phyloP scores from a whole-genome alignment of 805 yeast species.

The Sugiyamaella marilandica region DNA sequence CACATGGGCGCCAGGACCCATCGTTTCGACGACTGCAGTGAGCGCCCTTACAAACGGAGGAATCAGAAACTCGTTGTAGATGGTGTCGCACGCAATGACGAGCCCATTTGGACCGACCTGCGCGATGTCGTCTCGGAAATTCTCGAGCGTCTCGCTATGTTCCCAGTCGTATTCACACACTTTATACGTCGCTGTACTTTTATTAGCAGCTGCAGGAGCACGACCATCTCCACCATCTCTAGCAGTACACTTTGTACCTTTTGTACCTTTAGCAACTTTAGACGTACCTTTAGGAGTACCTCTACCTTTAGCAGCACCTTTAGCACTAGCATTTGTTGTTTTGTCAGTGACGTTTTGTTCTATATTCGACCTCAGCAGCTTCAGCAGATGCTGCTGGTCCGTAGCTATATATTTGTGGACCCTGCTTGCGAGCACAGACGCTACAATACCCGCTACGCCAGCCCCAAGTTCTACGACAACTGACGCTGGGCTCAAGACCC shows the following conservation, averaged over 20 bases:
- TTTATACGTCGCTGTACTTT: conserved; percentile 27
- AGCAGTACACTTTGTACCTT: conserved; percentile 9
- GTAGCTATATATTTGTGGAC: conserved; percentile 46
- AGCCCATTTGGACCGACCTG: conserved; percentile 30
- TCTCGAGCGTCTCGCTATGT: conserved; percentile 35
- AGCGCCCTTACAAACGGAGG: conserved; percentile 46
- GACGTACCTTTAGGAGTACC: too few species aligned
- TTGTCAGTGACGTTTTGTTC: conserved; percentile 30
- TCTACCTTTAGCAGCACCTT: background rate
- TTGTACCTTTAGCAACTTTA: too few species aligned
- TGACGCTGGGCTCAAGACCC: conserved; percentile 14
- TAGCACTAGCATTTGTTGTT: background rate
- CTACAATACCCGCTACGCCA: conserved; percentile 53
- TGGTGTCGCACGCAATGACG: conserved; percentile 59
- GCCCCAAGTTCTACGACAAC: conserved; percentile 56
- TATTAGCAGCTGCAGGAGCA: background rate
- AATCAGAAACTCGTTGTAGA: conserved; percentile 58
- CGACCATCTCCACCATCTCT: conserved; percentile 1
- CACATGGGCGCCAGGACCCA: conserved; percentile 33
- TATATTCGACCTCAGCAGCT: conserved; percentile 46
- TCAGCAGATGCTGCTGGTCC: conserved; percentile 54
- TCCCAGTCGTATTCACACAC: conserved; percentile 64
- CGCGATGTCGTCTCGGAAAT: conserved; percentile 18
- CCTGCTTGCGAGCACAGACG: conserved; percentile 36
- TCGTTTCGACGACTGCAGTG: conserved; percentile 28